Base-by-base conservation (phyloP, 2,329 filamentous ascomycete species). In the Ilyonectria robusta region DNA sequence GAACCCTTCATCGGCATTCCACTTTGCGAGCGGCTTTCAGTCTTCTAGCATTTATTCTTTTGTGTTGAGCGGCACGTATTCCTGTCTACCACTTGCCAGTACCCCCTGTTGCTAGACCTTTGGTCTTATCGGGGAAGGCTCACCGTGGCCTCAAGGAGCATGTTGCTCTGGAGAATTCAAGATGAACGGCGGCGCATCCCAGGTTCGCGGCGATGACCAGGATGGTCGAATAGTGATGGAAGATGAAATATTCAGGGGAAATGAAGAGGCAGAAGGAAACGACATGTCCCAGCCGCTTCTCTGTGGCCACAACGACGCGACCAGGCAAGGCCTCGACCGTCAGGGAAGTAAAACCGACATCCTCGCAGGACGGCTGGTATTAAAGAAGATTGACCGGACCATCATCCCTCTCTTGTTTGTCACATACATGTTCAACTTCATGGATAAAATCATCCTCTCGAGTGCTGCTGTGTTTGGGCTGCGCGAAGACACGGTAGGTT, bases 401-500 rank as follows among this genome's bases (percentile, higher is more conserved):
- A 78, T 91, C 10, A 84, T 91, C 6, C 87, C 88, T 0, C 77
- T 90, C 11, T 77, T 90, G 10, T 89, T 89, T 66, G 70, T 85
- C 47, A 88, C 85, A 0, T 90, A 90, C 72, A 85, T 86, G 79
- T 76, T 90, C 68, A 88, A 89, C 72, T 90, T 89, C 64, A 88
- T 90, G 82, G 88, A 91, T 76, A 91, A 91, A 74, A 84, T 84
- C 1, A 87, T 87, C 62, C 74, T 89, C 1, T 87, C 86, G 0
- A 87, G 84, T 65, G 87, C 88, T 0, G 81, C 86, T 4, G 86
- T 90, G 0, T 89, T 90, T 69, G 87, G 86, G 0, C 73, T 89
- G n/a, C 78, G 79, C 6, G 77, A 86, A 2, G 87, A 88, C 70
- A 84, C 78, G 17, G 79, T 81, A 48, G 47, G 75, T 61, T 29